Percentiles rank a stretch among this genome's conserved stretches.
Conservation (phyloP, 495 filamentous ascomycete species). For the Aspergillus mulundensis region DNA sequence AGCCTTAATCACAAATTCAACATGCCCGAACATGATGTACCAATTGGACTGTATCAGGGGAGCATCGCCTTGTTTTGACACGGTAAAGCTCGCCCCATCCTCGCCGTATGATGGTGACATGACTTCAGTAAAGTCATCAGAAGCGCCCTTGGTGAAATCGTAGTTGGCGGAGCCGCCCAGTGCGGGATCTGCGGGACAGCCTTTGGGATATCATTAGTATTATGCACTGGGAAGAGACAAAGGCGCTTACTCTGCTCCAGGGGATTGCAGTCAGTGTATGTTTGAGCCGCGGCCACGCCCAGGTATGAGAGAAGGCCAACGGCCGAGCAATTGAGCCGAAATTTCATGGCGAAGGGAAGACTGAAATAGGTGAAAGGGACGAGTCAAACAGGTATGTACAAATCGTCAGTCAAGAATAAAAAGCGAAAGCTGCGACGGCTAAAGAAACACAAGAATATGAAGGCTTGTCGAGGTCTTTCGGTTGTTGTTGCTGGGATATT, state of each 20-base stretch:
- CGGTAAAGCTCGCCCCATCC: slow-evolving; percentile 80
- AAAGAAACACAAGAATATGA: background rate
- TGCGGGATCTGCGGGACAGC: slow-evolving; percentile 75
- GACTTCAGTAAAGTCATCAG: slow-evolving; percentile 62
- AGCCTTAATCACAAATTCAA: slow-evolving; percentile 56
- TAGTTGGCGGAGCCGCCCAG: slow-evolving; percentile 72
- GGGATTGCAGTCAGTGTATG: slow-evolving; percentile 72
- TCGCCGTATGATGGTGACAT: slow-evolving; percentile 66
- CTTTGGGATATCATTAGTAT: slow-evolving; percentile 31
- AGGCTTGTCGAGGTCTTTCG: slow-evolving; percentile 1
- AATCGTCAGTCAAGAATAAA: slow-evolving; percentile 3
- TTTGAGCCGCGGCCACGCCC: slow-evolving; percentile 60
- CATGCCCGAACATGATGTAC: slow-evolving; percentile 70
- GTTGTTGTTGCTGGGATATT: background rate
- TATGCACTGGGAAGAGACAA: slow-evolving; percentile 1
- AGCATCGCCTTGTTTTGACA: slow-evolving; percentile 74
- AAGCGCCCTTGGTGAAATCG: slow-evolving; percentile 72
- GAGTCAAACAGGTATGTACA: background rate
- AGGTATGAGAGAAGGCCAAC: slow-evolving; percentile 27
- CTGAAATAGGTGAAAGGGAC: background rate
- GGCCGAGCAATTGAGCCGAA: slow-evolving; percentile 22
- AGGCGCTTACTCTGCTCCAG: slow-evolving; percentile 56
- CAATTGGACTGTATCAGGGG: slow-evolving; percentile 73
- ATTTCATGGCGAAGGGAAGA: slow-evolving; percentile 25
- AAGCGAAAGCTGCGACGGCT: background rate